Base-by-base conservation (phyloP, 1,284 basidiomycete species). In the Papiliotrema fonsecae region DNA sequence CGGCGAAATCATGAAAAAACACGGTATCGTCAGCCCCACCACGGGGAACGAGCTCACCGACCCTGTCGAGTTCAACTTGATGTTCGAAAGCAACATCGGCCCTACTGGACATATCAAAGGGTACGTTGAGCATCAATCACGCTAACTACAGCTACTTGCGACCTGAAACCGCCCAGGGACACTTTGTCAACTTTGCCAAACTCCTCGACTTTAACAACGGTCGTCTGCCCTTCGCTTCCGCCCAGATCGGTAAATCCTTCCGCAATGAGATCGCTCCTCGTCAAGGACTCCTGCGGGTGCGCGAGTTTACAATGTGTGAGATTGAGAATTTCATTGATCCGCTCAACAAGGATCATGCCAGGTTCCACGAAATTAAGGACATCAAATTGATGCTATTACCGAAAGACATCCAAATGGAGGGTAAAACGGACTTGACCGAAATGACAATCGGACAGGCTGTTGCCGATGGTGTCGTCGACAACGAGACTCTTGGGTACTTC, bases 291-390 rank as follows among this genome's bases (percentile, higher is more conserved):
- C 80, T 99, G 45, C 91, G 96, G 58, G 96, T 98, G 36, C 87
- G 75, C 58, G 96, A 99, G 73, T 99, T 98, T 77, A 96, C 89
- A 31, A 97, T 99, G 94, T 96, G 92, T 47, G 96, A 98, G 77
- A 97, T 99, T 72, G 96, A 99, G 76, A 94, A 99, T 78, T 99
- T 80, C 64, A 94, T 98, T 61, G 94, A 98, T 77, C 96, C 94
- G 6, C 79, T 82, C 47, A 86, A 97, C 78, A 99, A 98, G 78
- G 77, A 74, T 21, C 96, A 98, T 75, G 77, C 81, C 22, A 82
- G 85, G 30, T 99, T 98, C 79, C 69, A 71, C 51, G 88, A 94
- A 62, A 83, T 89, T 56, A 82, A 83, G 56, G 81, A 90, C 62
- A 77, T 90, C 56, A 80, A 79, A 36, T 79, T 97, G 34, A 77